Evolutionary conservation across 2,329 filamentous ascomycete species (phyloP).

Genomic region (Diplodia scrobiculata): DNA sequence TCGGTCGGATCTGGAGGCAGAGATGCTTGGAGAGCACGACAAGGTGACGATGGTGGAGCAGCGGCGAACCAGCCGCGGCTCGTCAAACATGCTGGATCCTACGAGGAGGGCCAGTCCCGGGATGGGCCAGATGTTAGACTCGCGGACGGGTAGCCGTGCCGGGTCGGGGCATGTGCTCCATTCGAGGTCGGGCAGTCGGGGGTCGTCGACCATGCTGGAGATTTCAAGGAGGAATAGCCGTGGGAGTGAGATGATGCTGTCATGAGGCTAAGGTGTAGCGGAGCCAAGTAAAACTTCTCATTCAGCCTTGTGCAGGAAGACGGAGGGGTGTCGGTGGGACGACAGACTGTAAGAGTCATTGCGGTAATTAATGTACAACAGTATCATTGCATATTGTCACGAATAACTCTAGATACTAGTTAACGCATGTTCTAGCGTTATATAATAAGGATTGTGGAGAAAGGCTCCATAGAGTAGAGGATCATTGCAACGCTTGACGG

Average conservation of each 20-base stretch:
- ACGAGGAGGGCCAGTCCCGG: background rate
- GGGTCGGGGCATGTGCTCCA: background rate
- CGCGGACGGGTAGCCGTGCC: background rate
- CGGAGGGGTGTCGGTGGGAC: background rate
- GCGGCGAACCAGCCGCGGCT: slow-evolving; percentile 4
- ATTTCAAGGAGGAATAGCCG: background rate
- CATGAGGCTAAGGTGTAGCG: background rate
- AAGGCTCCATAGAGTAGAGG: too few species aligned
- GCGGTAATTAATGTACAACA: background rate
- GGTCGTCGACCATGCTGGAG: slow-evolving; percentile 6
- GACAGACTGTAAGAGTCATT: background rate
- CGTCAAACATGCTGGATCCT: background rate
- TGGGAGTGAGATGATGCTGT: slow-evolving; percentile 6
- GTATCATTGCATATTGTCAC: background rate
- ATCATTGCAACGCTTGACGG: too few species aligned
- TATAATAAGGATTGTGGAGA: too few species aligned
- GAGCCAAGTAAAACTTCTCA: background rate
- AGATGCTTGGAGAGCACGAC: slow-evolving; percentile 2
- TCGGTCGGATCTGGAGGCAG: slow-evolving; percentile 5
- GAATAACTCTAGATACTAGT: too few species aligned
- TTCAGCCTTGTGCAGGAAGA: background rate
- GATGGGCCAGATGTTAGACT: background rate
- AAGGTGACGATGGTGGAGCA: slow-evolving; percentile 16
- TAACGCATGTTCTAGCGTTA: too few species aligned
- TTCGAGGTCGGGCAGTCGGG: background rate